Conservation (phyloP, 352 stramenopile genomes). For the Lagenidium giganteum region DNA sequence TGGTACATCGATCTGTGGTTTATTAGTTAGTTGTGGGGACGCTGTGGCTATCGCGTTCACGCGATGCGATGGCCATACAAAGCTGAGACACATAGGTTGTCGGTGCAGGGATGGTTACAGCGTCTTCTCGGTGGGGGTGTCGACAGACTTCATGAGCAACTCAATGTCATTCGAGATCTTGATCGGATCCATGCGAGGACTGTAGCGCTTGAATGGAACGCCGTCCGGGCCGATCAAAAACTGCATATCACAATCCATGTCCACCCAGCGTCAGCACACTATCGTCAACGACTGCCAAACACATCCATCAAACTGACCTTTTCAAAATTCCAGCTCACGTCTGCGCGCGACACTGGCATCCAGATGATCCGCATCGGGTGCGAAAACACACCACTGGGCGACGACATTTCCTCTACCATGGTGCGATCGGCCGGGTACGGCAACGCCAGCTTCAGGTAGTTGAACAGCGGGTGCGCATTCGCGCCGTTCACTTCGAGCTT, state of each 20-base stretch:
- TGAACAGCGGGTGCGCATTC: slow-evolving; percentile 75
- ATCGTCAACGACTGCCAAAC: not conserved
- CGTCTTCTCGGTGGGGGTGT: slow-evolving; percentile 29
- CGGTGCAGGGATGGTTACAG: too few species aligned
- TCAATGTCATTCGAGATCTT: slow-evolving; percentile 61
- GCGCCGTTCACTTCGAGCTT: slow-evolving; percentile 79
- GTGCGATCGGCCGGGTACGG: slow-evolving; percentile 68
- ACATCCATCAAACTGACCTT: slow-evolving; percentile 30
- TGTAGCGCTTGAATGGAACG: slow-evolving; percentile 78
- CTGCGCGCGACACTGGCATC: slow-evolving; percentile 76
- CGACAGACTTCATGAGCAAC: slow-evolving; percentile 46
- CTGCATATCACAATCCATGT: slow-evolving; percentile 19
- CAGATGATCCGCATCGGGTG: slow-evolving; percentile 81
- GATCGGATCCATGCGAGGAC: slow-evolving; percentile 63
- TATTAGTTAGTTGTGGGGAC: too few species aligned
- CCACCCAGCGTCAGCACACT: not conserved
- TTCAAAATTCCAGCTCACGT: slow-evolving; percentile 84
- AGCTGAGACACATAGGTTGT: too few species aligned
- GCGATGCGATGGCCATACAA: slow-evolving; percentile 12
- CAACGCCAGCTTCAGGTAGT: slow-evolving; percentile 67
- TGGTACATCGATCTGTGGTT: too few species aligned
- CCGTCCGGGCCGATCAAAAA: slow-evolving; percentile 75
- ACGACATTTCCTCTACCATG: slow-evolving; percentile 76
- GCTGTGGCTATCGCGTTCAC: not conserved
- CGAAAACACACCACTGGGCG: slow-evolving; percentile 69